Base-by-base conservation (phyloP, 1,139 yeast species). In the Magnusiomyces tetraspermus region DNA sequence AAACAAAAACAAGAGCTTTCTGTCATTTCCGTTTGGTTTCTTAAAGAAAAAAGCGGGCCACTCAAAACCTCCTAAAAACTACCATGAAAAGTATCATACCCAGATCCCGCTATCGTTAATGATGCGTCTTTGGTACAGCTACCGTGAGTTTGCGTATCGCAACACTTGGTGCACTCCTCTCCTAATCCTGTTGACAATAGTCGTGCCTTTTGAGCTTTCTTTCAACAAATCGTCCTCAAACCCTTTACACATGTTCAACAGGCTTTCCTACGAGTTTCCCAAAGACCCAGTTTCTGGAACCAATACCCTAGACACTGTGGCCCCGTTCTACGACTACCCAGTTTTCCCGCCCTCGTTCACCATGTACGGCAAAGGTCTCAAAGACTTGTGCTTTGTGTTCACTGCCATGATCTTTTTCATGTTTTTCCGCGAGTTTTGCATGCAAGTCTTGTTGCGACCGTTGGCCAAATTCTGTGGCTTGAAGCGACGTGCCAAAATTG, bases 321-420 rank as follows among this genome's bases (percentile, higher is more conserved):
- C 45, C 17, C 45, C 45, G 19, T 42, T 42, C 19, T 19, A 22
- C 10, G 45, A 22, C 40, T 30, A 21, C 28, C 40, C 24, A 8
- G 46, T 17, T n/a, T 17, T 53, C 50, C 51, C 59, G 17, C 47
- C 60, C 22, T 63, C 60, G 17, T 63, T 67, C 15, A 59, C 49
- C 23, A 48, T 70, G 63, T 92, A 90, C 66, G 97, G 87, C 42
- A 92, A 94, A 68, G 99, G 99, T 55, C 74, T 67, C 48, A 81
- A 83, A 61, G 99, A 92, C 69, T 78, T 89, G 58, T 77, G 76
- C 44, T 92, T 90, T 72, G 88, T 90, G 23, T 75, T 75, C 40
- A 89, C 79, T 67, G 84, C 86, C 70, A 86, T 92, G 74, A 70
- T 92, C 46, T 83, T 89, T 61, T 90, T 92, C 76, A 86, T 96